A percentile compares a stretch with the other conserved stretches of the same genome.
These are phyloP conservation scores for Crucibulum parvulum DNA, from an alignment of 1,284 basidiomycete species.

Conservation along the genomic window DNA sequence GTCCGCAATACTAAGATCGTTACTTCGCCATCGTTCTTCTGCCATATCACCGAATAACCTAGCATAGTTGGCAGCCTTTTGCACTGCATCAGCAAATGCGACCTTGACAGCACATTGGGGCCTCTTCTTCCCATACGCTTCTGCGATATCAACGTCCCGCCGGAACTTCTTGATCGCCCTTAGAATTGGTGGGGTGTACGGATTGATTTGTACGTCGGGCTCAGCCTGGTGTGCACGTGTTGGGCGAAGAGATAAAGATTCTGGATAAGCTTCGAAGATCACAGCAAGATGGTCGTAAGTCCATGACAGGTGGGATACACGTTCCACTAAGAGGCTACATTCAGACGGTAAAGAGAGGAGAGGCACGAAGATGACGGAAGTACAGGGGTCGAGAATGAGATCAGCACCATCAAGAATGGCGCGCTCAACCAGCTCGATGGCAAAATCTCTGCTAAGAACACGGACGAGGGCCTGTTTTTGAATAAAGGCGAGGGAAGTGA, in stretches of 20 bases:
- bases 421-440: constrained; percentile 67
- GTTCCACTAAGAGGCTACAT: constrained; percentile 45
- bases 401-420: constrained; percentile 59
- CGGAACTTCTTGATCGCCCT: constrained; percentile 71
- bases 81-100: too few relatives aligned
- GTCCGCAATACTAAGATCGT: too few relatives aligned
- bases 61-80: too few relatives aligned
- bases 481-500: constrained; percentile 70
- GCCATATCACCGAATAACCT: too few relatives aligned
- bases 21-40: too few relatives aligned
- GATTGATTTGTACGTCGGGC: constrained; percentile 33
- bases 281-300: constrained; percentile 60
- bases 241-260: constrained; percentile 32
- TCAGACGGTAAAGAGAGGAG: constrained; percentile 63
- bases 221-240: neutral
- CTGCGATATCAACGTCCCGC: constrained; percentile 63
- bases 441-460: constrained; percentile 48
- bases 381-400: constrained; percentile 63
- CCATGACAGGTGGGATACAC: constrained; percentile 61
- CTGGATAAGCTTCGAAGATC: constrained; percentile 70
- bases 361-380: constrained; percentile 61
- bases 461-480: constrained; percentile 68
- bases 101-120: neutral
- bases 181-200: constrained; percentile 68
- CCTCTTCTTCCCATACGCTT: constrained; percentile 58